Conservation (phyloP, 352 stramenopile genomes). For the Pythium volutum region DNA sequence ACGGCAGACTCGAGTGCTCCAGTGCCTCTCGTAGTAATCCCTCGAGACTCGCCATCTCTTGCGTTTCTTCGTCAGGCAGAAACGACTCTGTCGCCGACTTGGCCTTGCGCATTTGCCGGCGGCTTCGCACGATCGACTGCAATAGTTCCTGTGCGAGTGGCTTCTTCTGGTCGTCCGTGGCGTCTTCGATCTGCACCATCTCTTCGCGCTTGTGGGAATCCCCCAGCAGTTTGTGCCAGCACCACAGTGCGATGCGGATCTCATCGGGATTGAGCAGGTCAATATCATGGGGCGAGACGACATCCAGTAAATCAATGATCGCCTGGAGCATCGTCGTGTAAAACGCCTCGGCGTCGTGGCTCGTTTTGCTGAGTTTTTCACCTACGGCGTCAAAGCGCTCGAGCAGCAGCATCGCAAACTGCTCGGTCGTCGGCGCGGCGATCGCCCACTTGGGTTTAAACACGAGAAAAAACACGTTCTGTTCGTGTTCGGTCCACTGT, state of each 20-base stretch:
- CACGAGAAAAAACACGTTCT: conserved; percentile 63
- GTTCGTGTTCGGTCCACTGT: conserved; percentile 52
- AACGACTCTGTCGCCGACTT: conserved; percentile 23
- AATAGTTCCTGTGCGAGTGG: conserved; percentile 44
- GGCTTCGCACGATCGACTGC: conserved; percentile 69
- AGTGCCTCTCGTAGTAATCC: conserved; percentile 23
- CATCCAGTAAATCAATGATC: conserved; percentile 41
- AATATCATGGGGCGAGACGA: conserved; percentile 49
- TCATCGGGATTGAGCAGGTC: conserved; percentile 61
- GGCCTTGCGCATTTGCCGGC: conserved; percentile 72
- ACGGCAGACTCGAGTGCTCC: conserved; percentile 21
- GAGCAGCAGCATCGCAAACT: conserved; percentile 46
- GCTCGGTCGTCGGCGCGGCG: background rate
- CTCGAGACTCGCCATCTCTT: conserved; percentile 19
- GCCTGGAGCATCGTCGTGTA: conserved; percentile 51
- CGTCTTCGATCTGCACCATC: conserved; percentile 36
- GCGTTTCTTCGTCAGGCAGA: background rate
- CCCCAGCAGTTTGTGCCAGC: conserved; percentile 59
- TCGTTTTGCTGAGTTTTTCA: conserved; percentile 54
- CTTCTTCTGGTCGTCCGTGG: conserved; percentile 27
- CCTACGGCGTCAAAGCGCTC: conserved; percentile 61
- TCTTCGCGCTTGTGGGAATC: conserved; percentile 40
- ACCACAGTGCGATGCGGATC: conserved; percentile 72
- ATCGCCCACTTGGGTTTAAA: conserved; percentile 67
- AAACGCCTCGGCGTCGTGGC: conserved; percentile 57